phyloP scores from a whole-genome alignment of 2,329 filamentous ascomycete genomes.

The Camptophora hylomeconis region DNA sequence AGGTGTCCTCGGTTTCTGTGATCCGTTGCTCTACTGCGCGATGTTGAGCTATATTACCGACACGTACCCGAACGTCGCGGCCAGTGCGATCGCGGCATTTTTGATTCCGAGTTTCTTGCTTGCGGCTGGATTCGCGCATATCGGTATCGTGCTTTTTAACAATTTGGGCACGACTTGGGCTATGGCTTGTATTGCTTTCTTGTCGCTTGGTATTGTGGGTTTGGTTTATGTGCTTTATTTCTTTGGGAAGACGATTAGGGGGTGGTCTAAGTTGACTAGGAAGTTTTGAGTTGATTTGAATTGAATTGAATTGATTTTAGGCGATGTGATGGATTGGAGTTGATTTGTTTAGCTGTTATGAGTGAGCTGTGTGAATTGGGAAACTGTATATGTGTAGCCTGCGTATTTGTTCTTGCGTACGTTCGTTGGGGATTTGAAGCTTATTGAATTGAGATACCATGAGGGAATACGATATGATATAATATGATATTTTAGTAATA shows the following conservation, averaged over 20 bases:
- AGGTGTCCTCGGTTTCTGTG: constrained; percentile 27
- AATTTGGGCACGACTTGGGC: constrained; percentile 29
- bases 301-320: too few relatives aligned
- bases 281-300: constrained; percentile 7
- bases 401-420: too few relatives aligned
- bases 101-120: constrained; percentile 31
- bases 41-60: constrained; percentile 34
- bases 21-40: constrained; percentile 30
- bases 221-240: constrained; percentile 31
- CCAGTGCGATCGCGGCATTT: constrained; percentile 30
- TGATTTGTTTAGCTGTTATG: too few relatives aligned
- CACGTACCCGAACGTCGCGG: constrained; percentile 30
- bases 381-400: too few relatives aligned
- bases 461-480: too few relatives aligned
- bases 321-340: too few relatives aligned
- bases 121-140: constrained; percentile 28
- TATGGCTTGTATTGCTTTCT: constrained; percentile 28
- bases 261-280: constrained; percentile 22
- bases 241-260: constrained; percentile 24
- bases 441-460: too few relatives aligned
- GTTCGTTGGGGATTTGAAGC: too few relatives aligned
- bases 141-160: constrained; percentile 27
- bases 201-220: constrained; percentile 27
- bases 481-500: too few relatives aligned
- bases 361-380: too few relatives aligned